A percentile compares a stretch with the other conserved stretches of the same genome.
Conservation (phyloP, 495 filamentous ascomycete species). For the Parathielavia appendiculata region DNA sequence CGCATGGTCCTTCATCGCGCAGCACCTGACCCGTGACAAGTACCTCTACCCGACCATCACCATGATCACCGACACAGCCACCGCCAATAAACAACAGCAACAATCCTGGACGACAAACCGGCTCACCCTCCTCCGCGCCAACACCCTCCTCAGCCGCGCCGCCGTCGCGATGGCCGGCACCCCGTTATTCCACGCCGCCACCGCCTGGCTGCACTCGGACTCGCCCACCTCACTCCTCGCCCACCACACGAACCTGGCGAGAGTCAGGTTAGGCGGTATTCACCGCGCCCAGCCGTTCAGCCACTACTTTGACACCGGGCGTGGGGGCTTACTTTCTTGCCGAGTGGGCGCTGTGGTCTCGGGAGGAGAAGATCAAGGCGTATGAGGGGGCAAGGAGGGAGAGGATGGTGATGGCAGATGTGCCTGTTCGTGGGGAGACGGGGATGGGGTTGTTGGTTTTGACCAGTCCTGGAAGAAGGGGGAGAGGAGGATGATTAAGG, state of each 20-base stretch:
- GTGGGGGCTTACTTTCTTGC: conserved; percentile 32
- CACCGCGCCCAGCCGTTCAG: conserved; percentile 42
- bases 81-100: no score
- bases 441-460: no score
- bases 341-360: conserved; percentile 23
- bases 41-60: conserved; percentile 29
- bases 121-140: conserved; percentile 32
- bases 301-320: conserved; percentile 19
- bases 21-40: conserved; percentile 33
- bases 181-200: conserved; percentile 21
- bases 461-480: no score
- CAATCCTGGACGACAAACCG: conserved; percentile 30
- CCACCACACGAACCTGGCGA: conserved; percentile 17
- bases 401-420: no score
- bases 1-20: conserved; percentile 36
- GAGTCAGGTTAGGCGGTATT: conserved; percentile 38
- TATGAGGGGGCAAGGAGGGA: conserved; percentile 23
- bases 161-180: conserved; percentile 35
- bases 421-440: no score
- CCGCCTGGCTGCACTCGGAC: conserved; percentile 26
- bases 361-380: conserved; percentile 16
- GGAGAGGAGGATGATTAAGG: no score
- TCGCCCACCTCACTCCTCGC: not conserved
- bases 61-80: no score
- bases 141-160: conserved; percentile 26